Evolutionary conservation across 495 filamentous ascomycete genomes (phyloP).

Genomic region (Annulohypoxylon bovei): DNA sequence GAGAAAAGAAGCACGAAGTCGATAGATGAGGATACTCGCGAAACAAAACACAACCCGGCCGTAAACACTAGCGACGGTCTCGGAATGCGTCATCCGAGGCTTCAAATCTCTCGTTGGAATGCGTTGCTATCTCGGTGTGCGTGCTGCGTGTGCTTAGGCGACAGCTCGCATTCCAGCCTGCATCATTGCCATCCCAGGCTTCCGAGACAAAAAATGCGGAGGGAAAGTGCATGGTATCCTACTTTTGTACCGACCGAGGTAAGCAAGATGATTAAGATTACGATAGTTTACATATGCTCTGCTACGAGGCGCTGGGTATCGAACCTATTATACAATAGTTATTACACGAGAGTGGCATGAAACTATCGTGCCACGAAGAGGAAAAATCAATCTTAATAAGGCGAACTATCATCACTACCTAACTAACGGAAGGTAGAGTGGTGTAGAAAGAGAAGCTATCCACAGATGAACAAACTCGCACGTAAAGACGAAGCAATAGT

Average conservation of each 20-base stretch:
- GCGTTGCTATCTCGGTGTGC: slow-evolving; percentile 30
- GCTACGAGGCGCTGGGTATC: not conserved
- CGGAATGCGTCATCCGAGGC: slow-evolving; percentile 36
- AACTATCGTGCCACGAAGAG: not conserved
- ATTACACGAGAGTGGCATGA: not conserved
- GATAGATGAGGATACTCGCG: not conserved
- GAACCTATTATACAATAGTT: not conserved
- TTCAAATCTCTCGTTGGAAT: slow-evolving; percentile 35
- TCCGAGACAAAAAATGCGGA: slow-evolving; percentile 22
- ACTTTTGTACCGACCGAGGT: not conserved
- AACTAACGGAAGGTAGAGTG: not conserved
- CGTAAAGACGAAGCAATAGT: not conserved
- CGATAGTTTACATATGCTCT: not conserved
- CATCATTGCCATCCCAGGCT: slow-evolving; percentile 19
- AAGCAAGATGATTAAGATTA: not conserved
- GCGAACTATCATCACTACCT: not conserved
- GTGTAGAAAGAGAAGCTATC: not conserved
- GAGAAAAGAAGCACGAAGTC: not conserved
- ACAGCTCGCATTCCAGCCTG: slow-evolving; percentile 37
- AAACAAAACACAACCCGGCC: slow-evolving; percentile 17
- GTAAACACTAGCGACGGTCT: slow-evolving; percentile 14
- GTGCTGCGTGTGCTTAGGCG: not conserved
- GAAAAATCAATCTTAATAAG: not conserved
- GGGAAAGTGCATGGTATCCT: not conserved
- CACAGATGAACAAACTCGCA: not conserved